A percentile compares a stretch with the other conserved stretches of the same genome.
These are phyloP conservation scores for Barnettozyma wickerhamii DNA, from an alignment of 805 yeast species.

Conservation along the genomic window DNA sequence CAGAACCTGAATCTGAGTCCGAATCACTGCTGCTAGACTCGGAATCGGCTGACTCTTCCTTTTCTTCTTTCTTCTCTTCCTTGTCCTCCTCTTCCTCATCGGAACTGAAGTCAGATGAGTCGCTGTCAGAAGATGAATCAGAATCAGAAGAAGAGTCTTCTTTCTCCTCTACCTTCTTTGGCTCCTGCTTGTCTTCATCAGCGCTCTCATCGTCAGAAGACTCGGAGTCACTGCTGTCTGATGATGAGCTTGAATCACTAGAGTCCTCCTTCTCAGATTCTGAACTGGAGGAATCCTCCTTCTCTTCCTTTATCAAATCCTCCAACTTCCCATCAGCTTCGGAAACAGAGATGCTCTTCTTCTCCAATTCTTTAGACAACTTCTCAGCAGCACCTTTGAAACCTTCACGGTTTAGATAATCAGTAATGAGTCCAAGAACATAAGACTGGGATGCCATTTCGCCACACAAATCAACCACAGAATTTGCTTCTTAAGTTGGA, in stretches of 20 bases:
- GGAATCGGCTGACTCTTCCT: no score
- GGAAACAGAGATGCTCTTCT: slow-evolving; percentile 15
- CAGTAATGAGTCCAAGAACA: slow-evolving; percentile 19
- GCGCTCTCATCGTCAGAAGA: slow-evolving; percentile 8
- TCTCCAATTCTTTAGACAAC: slow-evolving; percentile 17
- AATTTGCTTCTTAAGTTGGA: no score
- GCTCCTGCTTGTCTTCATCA: slow-evolving; percentile 7
- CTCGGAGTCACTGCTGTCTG: slow-evolving; percentile 4
- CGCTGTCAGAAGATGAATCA: slow-evolving; percentile 17
- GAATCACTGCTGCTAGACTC: no score
- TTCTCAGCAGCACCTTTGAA: slow-evolving; percentile 14
- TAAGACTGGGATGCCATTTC: slow-evolving; percentile 21
- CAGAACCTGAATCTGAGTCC: no score
- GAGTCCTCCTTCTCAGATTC: background rate
- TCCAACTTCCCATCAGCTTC: slow-evolving; percentile 11
- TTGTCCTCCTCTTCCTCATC: no score
- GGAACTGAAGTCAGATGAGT: slow-evolving; percentile 1
- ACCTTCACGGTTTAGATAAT: slow-evolving; percentile 21
- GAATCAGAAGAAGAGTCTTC: background rate
- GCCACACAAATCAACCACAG: background rate
- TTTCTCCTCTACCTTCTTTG: slow-evolving; percentile 8
- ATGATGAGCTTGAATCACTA: slow-evolving; percentile 13
- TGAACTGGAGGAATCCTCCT: slow-evolving; percentile 4
- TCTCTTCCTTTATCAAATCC: slow-evolving; percentile 2
- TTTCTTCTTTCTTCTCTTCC: no score